Evolutionary conservation across 2,329 filamentous ascomycete genomes (phyloP).

Genomic region (Cercospora berteroae): DNA sequence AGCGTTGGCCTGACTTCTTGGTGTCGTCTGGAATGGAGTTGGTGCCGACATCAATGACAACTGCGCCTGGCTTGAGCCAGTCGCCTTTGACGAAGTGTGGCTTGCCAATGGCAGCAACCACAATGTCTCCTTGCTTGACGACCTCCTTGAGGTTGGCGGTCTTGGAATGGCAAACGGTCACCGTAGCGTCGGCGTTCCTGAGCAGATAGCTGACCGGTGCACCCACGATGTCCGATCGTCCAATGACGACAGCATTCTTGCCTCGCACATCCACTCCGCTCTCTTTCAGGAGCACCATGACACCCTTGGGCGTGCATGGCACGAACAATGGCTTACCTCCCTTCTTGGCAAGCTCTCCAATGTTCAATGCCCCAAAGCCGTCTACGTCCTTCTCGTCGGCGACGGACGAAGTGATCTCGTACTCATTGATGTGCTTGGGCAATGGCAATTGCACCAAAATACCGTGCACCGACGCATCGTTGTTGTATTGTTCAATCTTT

Average conservation of each 20-base stretch:
- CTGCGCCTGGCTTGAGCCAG: constrained; percentile 90
- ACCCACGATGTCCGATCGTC: constrained; percentile 94
- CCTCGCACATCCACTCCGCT: constrained; percentile 78
- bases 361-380: constrained; percentile 90
- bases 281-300: constrained; percentile 87
- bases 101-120: constrained; percentile 88
- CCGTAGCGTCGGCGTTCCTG: constrained; percentile 92
- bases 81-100: constrained; percentile 87
- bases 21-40: constrained; percentile 88
- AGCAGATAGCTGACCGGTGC: constrained; percentile 94
- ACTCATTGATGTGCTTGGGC: constrained; percentile 85
- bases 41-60: constrained; percentile 96
- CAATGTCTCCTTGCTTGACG: constrained; percentile 80
- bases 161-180: constrained; percentile 92
- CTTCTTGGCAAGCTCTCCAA: constrained; percentile 94
- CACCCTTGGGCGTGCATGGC: constrained; percentile 94
- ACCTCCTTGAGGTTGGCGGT: constrained; percentile 71
- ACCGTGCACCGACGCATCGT: constrained; percentile 81
- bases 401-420: constrained; percentile 84
- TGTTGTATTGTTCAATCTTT: constrained; percentile 77
- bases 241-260: constrained; percentile 92
- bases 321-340: constrained; percentile 86
- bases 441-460: constrained; percentile 92
- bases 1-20: constrained; percentile 86
- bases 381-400: constrained; percentile 96